A percentile compares a stretch with the other conserved stretches of the same genome.
These are phyloP conservation scores for Mycena metata DNA, from an alignment of 768 basidiomycete genomes.

Conservation along the genomic window DNA sequence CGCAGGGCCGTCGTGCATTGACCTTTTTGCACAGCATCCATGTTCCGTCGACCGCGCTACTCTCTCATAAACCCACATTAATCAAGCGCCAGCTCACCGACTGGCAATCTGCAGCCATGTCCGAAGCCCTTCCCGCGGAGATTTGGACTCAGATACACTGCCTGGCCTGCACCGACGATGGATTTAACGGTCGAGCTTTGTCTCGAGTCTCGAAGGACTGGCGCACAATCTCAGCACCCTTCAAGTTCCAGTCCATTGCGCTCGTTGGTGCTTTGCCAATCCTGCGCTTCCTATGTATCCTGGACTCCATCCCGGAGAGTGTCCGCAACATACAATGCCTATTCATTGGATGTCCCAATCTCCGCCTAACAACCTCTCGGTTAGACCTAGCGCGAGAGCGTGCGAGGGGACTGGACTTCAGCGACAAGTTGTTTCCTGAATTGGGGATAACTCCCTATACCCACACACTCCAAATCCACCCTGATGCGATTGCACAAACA, in stretches of 20 bases:
- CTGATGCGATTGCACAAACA: constrained; percentile 23
- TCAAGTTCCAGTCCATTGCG: constrained; percentile 44
- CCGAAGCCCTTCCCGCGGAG: constrained; percentile 41
- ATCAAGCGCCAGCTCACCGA: neutral
- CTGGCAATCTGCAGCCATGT: neutral
- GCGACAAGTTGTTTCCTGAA: constrained; percentile 32
- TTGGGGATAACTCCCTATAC: constrained; percentile 19
- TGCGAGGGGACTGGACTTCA: constrained; percentile 27
- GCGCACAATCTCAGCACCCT: constrained; percentile 43
- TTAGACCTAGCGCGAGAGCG: constrained; percentile 33
- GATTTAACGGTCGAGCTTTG: constrained; percentile 45
- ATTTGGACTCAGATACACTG: constrained; percentile 47
- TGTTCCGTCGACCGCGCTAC: too few relatives aligned
- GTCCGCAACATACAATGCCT: constrained; percentile 30
- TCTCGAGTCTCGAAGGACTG: constrained; percentile 47
- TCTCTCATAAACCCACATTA: too few relatives aligned
- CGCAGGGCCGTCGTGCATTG: too few relatives aligned
- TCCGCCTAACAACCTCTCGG: constrained; percentile 6
- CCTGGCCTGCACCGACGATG: constrained; percentile 48
- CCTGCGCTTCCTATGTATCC: constrained; percentile 37
- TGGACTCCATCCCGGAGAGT: constrained; percentile 28
- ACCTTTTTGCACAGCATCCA: too few relatives aligned
- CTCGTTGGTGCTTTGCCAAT: constrained; percentile 44
- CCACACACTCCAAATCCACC: constrained; percentile 6
- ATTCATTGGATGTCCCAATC: constrained; percentile 33